These are phyloP conservation scores for Geoglossum glabrum DNA, from an alignment of 495 filamentous ascomycete genomes.

Conservation along the genomic window DNA sequence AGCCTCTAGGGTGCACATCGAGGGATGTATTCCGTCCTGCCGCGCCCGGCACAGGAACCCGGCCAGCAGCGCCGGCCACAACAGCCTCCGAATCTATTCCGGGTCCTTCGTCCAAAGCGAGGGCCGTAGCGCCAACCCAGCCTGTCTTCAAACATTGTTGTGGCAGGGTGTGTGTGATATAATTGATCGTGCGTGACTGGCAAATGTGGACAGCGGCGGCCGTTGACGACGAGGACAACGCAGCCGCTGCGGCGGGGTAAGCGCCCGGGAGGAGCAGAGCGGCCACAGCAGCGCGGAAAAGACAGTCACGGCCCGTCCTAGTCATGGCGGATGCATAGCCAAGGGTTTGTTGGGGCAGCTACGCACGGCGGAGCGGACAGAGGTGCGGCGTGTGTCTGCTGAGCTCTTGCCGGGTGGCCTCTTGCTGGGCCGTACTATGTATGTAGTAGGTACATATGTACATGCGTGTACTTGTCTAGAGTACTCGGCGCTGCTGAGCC, in stretches of 20 bases:
- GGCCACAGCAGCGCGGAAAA: background rate
- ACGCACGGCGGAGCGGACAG: background rate
- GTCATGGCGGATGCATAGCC: background rate
- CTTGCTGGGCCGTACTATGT: no score
- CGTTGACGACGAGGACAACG: background rate
- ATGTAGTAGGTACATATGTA: no score
- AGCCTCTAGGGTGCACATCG: background rate
- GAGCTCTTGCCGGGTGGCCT: no score
- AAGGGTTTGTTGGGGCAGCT: background rate
- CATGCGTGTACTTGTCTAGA: no score
- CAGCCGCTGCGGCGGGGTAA: background rate
- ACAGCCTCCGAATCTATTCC: background rate
- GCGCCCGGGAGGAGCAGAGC: background rate
- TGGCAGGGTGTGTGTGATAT: conserved; percentile 58
- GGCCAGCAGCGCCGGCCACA: no score
- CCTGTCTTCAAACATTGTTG: conserved; percentile 50
- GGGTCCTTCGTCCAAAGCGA: background rate
- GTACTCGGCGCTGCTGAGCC: no score
- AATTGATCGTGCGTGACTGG: conserved; percentile 50
- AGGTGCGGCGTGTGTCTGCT: background rate
- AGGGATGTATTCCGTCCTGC: background rate
- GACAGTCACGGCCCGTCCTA: background rate
- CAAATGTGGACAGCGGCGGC: conserved; percentile 26
- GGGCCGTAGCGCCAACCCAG: conserved; percentile 11
- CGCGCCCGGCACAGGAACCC: background rate